These are phyloP conservation scores for Phytopythium litorale DNA, from an alignment of 352 stramenopile genomes.

Conservation along the genomic window DNA sequence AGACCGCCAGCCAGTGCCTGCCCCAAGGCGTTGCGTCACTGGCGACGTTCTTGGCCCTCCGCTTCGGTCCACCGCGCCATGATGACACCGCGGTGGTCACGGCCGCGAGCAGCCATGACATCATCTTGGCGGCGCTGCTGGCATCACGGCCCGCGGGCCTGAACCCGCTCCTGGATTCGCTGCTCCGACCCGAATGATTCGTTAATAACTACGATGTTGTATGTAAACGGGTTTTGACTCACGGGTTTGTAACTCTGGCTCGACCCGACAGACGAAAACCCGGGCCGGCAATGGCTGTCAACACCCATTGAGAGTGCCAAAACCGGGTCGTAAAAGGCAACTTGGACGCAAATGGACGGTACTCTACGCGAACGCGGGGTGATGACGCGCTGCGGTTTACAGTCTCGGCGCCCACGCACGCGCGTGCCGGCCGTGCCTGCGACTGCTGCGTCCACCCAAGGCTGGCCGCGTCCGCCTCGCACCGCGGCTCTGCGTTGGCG, in stretches of 20 bases:
- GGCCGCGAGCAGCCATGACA: neutral
- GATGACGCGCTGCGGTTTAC: neutral
- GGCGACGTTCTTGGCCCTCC: neutral
- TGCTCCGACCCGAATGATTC: too few species aligned
- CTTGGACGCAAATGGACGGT: neutral
- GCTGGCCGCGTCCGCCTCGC: neutral
- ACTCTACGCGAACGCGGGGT: neutral
- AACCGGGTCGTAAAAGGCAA: conserved; percentile 1
- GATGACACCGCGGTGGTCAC: neutral
- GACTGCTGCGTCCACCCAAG: neutral
- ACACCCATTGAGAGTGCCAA: neutral
- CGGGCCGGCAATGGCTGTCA: neutral
- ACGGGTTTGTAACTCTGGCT: neutral
- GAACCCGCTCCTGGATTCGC: neutral
- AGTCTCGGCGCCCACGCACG: neutral
- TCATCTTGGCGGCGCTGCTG: neutral
- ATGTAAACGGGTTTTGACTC: neutral
- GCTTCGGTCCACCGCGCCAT: neutral
- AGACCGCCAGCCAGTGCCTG: neutral
- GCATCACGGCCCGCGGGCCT: neutral
- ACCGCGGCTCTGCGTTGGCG: neutral
- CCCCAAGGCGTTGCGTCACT: neutral
- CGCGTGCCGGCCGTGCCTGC: neutral
- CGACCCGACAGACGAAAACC: neutral
- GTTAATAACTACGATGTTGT: neutral